Conservation (phyloP, 2,329 filamentous ascomycete species). For the Onygenales sp. region DNA sequence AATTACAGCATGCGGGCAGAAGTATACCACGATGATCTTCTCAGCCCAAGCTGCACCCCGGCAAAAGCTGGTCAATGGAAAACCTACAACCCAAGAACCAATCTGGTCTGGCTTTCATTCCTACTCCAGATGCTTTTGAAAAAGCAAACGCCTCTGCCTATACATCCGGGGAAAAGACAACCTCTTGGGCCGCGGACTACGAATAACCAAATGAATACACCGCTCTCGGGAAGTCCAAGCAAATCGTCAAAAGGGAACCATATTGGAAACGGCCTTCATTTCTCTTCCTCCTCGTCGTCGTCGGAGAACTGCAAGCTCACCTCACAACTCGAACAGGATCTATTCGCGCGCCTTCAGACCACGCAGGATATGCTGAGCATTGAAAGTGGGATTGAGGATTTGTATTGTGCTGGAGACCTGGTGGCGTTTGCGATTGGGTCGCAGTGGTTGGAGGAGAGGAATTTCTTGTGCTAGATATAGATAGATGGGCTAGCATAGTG, state of each 20-base stretch:
- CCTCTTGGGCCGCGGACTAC: conserved; percentile 25
- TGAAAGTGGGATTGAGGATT: conserved; percentile 29
- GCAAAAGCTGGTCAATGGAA: conserved; percentile 39
- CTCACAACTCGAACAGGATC: conserved; percentile 15
- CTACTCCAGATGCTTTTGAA: conserved; percentile 48
- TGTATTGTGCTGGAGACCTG: conserved; percentile 34
- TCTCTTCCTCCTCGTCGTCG: not conserved
- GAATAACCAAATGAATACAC: conserved; percentile 16
- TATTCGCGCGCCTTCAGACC: conserved; percentile 23
- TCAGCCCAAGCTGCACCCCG: conserved; percentile 25
- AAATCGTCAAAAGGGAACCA: conserved; percentile 6
- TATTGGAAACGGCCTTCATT: conserved; percentile 8
- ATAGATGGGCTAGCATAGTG: not conserved
- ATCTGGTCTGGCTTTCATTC: conserved; percentile 55
- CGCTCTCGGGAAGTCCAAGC: not conserved
- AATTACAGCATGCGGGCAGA: conserved; percentile 28
- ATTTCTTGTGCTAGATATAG: conserved; percentile 23
- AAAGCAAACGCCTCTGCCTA: conserved; percentile 17
- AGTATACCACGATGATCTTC: conserved; percentile 36
- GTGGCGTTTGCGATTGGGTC: conserved; percentile 36
- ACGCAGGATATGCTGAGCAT: conserved; percentile 29
- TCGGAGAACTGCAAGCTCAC: too few species aligned
- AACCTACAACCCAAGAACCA: conserved; percentile 50
- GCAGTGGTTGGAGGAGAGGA: conserved; percentile 29
- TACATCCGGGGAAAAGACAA: conserved; percentile 8